Evolutionary conservation across 1,284 basidiomycete genomes (phyloP).

Genomic region (Ustilago trichophora): DNA sequence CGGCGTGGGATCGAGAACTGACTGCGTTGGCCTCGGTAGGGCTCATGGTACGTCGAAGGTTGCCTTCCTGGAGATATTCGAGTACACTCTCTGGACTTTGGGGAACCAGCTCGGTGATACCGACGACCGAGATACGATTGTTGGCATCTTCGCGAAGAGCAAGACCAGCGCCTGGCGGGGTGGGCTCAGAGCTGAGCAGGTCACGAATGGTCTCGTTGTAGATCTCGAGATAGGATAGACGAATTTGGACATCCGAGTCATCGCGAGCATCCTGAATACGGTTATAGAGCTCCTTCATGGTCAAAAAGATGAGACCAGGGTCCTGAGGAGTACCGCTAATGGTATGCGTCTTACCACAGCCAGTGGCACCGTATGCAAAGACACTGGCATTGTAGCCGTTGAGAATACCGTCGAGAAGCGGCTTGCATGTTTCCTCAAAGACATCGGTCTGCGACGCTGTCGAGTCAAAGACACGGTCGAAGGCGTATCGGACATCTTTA

Average conservation of each 20-base stretch:
- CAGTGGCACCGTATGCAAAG: conserved; percentile 66
- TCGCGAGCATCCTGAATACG: conserved; percentile 56
- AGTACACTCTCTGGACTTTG: conserved; percentile 61
- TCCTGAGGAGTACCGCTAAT: conserved; percentile 62
- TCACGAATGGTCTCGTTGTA: conserved; percentile 66
- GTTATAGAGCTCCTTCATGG: conserved; percentile 65
- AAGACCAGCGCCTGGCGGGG: conserved; percentile 60
- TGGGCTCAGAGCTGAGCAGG: conserved; percentile 59
- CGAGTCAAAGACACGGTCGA: conserved; percentile 64
- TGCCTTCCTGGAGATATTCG: conserved; percentile 64
- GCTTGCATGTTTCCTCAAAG: conserved; percentile 61
- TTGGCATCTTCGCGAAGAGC: conserved; percentile 61
- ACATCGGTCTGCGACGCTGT: conserved; percentile 56
- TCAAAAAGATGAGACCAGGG: conserved; percentile 65
- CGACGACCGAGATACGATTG: conserved; percentile 65
- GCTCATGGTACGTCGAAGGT: conserved; percentile 62
- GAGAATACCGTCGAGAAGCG: conserved; percentile 60
- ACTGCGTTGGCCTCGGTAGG: conserved; percentile 66
- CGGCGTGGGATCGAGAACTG: conserved; percentile 63
- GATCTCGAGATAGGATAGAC: conserved; percentile 66
- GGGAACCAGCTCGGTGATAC: conserved; percentile 65
- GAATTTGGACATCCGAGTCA: conserved; percentile 61
- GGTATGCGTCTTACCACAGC: conserved; percentile 66
- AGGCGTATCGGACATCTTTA: conserved; percentile 64
- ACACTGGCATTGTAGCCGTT: conserved; percentile 66